Conservation (phyloP, 1,139 yeast species). For the Spencermartinsiella ligniputridi region DNA sequence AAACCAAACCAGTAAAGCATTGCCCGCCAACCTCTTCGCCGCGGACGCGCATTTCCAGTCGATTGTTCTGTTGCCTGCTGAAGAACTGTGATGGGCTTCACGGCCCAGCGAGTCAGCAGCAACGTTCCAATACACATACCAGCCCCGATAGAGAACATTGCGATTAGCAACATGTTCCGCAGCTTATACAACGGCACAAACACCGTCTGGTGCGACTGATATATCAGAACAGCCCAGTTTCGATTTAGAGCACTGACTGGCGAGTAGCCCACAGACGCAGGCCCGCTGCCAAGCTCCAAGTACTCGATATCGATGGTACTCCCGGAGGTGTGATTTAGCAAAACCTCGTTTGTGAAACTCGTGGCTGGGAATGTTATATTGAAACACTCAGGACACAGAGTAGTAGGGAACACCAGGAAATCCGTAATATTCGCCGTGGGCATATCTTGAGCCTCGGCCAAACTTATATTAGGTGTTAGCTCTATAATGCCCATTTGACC, state of each 20-base stretch:
- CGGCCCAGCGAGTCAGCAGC: conserved; percentile 82
- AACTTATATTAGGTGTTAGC: conserved; percentile 14
- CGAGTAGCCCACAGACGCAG: conserved; percentile 67
- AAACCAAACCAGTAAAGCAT: conserved; percentile 11
- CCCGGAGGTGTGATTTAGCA: conserved; percentile 41
- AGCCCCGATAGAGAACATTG: conserved; percentile 74
- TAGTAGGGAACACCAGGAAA: conserved; percentile 21
- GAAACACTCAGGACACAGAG: conserved; percentile 15
- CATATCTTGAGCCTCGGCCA: conserved; percentile 12
- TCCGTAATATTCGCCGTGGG: conserved; percentile 26
- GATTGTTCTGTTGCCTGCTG: conserved; percentile 80
- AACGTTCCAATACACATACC: conserved; percentile 73
- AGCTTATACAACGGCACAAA: conserved; percentile 61
- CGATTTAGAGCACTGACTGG: conserved; percentile 46
- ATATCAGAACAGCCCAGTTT: conserved; percentile 69
- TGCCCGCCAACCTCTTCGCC: conserved; percentile 5
- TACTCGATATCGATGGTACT: conserved; percentile 42
- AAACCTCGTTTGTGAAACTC: conserved; percentile 30
- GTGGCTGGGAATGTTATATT: conserved; percentile 14
- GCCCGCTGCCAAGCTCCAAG: conserved; percentile 35
- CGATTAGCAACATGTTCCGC: conserved; percentile 68
- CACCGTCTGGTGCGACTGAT: conserved; percentile 58
- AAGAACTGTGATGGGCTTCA: conserved; percentile 73
- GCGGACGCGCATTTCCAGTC: conserved; percentile 20
- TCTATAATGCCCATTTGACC: conserved; percentile 33